phyloP scores from a whole-genome alignment of 1,139 yeast genomes.

The Saccharomyces uvarum region DNA sequence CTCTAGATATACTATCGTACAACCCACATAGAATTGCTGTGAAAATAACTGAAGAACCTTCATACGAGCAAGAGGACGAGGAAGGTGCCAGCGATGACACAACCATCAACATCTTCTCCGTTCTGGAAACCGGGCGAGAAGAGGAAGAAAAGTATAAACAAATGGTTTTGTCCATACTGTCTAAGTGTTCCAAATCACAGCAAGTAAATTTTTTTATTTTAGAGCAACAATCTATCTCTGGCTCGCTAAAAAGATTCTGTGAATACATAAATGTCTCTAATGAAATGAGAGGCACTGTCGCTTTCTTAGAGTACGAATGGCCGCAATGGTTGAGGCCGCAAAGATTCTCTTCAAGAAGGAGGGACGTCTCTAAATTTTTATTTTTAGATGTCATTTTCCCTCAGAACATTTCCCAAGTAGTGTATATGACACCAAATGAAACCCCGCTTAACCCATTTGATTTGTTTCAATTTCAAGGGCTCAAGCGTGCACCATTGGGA shows the following conservation, averaged over 20 bases:
- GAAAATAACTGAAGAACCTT: neutral
- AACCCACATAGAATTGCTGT: slow-evolving; percentile 9
- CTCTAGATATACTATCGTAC: slow-evolving; percentile 10
- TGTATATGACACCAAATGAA: slow-evolving; percentile 84
- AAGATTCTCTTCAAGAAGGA: slow-evolving; percentile 63
- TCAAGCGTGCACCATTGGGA: slow-evolving; percentile 11
- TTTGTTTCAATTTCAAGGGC: slow-evolving; percentile 22
- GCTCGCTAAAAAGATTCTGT: slow-evolving; percentile 54
- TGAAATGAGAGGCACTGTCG: slow-evolving; percentile 40
- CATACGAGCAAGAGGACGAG: neutral
- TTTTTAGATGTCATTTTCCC: slow-evolving; percentile 87
- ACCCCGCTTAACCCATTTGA: slow-evolving; percentile 49
- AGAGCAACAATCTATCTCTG: slow-evolving; percentile 63
- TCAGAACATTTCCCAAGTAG: slow-evolving; percentile 58
- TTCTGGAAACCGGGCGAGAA: slow-evolving; percentile 63
- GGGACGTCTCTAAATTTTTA: slow-evolving; percentile 84
- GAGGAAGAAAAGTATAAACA: slow-evolving; percentile 68
- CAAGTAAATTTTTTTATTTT: slow-evolving; percentile 81
- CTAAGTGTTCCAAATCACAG: slow-evolving; percentile 42
- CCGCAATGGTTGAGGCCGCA: slow-evolving; percentile 82
- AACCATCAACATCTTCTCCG: slow-evolving; percentile 71
- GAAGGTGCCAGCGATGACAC: slow-evolving; percentile 35
- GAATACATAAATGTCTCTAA: slow-evolving; percentile 45
- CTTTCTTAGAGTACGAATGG: slow-evolving; percentile 79
- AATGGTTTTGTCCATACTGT: slow-evolving; percentile 72